These are phyloP conservation scores for Phlyctochytrium planicorne DNA, from an alignment of 192 early-diverging fungal genomes.

Conservation along the genomic window DNA sequence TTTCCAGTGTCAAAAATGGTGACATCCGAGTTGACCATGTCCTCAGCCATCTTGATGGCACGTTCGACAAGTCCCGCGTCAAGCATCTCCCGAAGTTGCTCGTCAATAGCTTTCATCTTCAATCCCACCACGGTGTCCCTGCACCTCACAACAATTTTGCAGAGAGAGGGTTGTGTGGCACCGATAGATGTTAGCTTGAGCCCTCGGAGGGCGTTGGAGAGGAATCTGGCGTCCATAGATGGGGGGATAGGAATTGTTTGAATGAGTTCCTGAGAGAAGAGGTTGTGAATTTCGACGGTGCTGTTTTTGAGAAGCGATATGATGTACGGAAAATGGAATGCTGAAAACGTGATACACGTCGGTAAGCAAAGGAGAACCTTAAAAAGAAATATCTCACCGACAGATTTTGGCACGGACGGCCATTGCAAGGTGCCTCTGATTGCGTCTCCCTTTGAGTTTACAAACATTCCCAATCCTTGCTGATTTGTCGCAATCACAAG, in stretches of 20 bases:
- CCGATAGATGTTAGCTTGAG: conserved; percentile 22
- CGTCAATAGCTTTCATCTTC: conserved; percentile 51
- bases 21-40: conserved; percentile 49
- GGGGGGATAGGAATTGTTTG: conserved; percentile 49
- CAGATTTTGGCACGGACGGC: conserved; percentile 47
- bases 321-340: conserved; percentile 77
- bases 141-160: conserved; percentile 53
- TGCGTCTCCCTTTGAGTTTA: conserved; percentile 65
- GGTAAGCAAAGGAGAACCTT: not conserved
- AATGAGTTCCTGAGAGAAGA: conserved; percentile 62
- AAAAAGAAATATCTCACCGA: conserved; percentile 38
- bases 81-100: conserved; percentile 55
- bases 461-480: conserved; percentile 69
- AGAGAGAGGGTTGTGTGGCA: not conserved
- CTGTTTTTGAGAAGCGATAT: conserved; percentile 66
- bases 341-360: conserved; percentile 16
- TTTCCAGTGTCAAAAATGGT: conserved; percentile 15
- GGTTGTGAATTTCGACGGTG: conserved; percentile 73
- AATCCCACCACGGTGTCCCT: conserved; percentile 60
- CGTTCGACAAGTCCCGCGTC: conserved; percentile 56
- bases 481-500: conserved; percentile 57
- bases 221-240: conserved; percentile 21
- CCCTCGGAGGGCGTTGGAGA: conserved; percentile 47
- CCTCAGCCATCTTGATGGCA: conserved; percentile 61
- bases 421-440: conserved; percentile 64